Evolutionary conservation across 148 eudicot species (phyloP).

Genomic region (Rheum nobile): DNA sequence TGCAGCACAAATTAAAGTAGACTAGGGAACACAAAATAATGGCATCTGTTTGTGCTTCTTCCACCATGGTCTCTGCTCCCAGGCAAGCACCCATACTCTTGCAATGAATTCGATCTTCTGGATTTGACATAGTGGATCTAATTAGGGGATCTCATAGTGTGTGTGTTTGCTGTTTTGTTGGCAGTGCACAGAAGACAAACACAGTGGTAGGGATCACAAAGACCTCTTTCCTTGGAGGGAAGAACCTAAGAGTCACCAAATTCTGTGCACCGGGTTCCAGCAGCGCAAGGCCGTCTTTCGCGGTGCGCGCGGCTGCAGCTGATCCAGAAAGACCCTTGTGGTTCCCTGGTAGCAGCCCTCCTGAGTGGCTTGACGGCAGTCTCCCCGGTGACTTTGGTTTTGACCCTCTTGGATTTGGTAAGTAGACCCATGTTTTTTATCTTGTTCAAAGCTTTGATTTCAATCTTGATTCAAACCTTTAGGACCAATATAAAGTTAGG

Average conservation of each 20-base stretch:
- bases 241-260: slow-evolving; percentile 46
- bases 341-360: slow-evolving; percentile 99
- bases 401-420: slow-evolving; percentile 97
- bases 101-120: not conserved
- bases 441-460: no score
- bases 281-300: slow-evolving; percentile 18
- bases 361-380: slow-evolving; percentile 97
- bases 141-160: not conserved
- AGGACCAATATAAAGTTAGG: no score
- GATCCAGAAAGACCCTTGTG: slow-evolving; percentile 89
- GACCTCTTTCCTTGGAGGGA: slow-evolving; percentile 69
- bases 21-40: slow-evolving; percentile 17
- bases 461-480: no score
- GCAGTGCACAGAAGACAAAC: slow-evolving; percentile 71
- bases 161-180: not conserved
- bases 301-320: slow-evolving; percentile 43
- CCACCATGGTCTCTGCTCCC: slow-evolving; percentile 72
- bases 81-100: not conserved
- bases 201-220: slow-evolving; percentile 55
- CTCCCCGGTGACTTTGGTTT: slow-evolving; percentile 98
- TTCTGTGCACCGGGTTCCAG: slow-evolving; percentile 18
- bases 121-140: not conserved
- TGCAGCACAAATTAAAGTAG: not conserved
- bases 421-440: not conserved
- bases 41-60: slow-evolving; percentile 92